Conservation (phyloP, 768 basidiomycete genomes). For the Rhizopogon sp. region DNA sequence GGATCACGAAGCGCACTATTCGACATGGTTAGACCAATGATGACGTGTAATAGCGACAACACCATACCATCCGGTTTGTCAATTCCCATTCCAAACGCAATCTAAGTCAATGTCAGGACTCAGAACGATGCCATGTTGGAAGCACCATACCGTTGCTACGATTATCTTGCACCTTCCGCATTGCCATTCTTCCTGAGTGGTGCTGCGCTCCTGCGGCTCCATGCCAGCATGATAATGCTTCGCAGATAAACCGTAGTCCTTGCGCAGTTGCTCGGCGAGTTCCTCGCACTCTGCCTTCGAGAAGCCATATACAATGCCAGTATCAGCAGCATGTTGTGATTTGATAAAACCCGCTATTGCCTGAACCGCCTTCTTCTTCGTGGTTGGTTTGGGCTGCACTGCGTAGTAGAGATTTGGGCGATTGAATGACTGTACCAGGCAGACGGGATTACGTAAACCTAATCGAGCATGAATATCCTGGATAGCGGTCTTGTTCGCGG, state of each 20-base stretch:
- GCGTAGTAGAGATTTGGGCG: conserved; percentile 85
- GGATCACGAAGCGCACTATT: conserved; percentile 88
- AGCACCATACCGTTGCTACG: conserved; percentile 76
- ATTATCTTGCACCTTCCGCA: conserved; percentile 69
- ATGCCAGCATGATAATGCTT: conserved; percentile 87
- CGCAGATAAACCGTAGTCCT: conserved; percentile 54
- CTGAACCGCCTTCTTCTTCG: conserved; percentile 38
- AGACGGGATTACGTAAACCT: conserved; percentile 49
- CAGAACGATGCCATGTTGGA: neutral
- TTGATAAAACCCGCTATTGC: conserved; percentile 71
- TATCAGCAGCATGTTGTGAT: conserved; percentile 46
- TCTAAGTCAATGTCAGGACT: conserved; percentile 37
- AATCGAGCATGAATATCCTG: conserved; percentile 76
- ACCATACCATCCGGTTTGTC: conserved; percentile 73
- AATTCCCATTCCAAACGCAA: conserved; percentile 98
- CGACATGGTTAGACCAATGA: neutral
- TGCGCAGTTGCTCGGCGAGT: conserved; percentile 62
- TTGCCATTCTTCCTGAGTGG: conserved; percentile 71
- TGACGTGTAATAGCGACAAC: neutral
- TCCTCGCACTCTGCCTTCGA: conserved; percentile 74
- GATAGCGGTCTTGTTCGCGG: conserved; percentile 75
- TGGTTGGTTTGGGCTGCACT: conserved; percentile 44
- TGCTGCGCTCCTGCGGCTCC: conserved; percentile 52
- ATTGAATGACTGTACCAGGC: conserved; percentile 83
- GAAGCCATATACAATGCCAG: conserved; percentile 84